phyloP scores from a whole-genome alignment of 306 rosid genomes.

The Sindora glabra region DNA sequence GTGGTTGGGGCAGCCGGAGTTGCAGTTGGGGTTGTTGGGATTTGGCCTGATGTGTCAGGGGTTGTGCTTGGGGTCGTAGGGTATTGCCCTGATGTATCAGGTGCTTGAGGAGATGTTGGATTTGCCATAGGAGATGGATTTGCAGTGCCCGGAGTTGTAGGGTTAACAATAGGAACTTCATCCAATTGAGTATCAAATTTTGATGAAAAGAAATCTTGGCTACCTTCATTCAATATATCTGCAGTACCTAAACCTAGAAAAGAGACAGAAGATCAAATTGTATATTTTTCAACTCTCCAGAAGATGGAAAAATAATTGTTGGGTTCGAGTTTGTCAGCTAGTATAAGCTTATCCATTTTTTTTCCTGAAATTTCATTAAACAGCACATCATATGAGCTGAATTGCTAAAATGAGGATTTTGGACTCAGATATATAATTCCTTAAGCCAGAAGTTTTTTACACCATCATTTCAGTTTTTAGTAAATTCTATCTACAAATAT shows the following conservation, averaged over 20 bases:
- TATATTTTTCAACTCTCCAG: neutral
- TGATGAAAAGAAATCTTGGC: constrained; percentile 36
- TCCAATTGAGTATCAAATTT: constrained; percentile 34
- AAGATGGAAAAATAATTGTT: neutral
- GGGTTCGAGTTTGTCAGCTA: neutral
- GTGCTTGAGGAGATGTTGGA: constrained; percentile 44
- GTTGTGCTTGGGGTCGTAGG: too few relatives aligned
- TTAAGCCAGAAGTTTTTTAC: neutral
- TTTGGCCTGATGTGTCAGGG: too few relatives aligned
- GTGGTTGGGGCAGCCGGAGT: too few relatives aligned
- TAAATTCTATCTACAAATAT: neutral
- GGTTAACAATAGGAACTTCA: constrained; percentile 60
- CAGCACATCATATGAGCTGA: too few relatives aligned
- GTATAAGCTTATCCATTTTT: too few relatives aligned
- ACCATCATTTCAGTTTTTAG: neutral
- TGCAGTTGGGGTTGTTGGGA: too few relatives aligned
- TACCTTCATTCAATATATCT: constrained; percentile 30
- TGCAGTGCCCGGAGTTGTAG: constrained; percentile 56
- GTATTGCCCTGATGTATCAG: constrained; percentile 26
- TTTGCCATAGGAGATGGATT: constrained; percentile 37
- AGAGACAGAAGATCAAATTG: constrained; percentile 17
- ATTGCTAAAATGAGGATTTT: neutral
- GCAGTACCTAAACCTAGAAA: constrained; percentile 56
- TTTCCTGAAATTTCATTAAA: too few relatives aligned
- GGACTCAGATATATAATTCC: neutral